Evolutionary conservation across 2,329 filamentous ascomycete species (phyloP), one percentile per base, ranked within the genome.

Genomic region (Colletotrichum sp.): DNA sequence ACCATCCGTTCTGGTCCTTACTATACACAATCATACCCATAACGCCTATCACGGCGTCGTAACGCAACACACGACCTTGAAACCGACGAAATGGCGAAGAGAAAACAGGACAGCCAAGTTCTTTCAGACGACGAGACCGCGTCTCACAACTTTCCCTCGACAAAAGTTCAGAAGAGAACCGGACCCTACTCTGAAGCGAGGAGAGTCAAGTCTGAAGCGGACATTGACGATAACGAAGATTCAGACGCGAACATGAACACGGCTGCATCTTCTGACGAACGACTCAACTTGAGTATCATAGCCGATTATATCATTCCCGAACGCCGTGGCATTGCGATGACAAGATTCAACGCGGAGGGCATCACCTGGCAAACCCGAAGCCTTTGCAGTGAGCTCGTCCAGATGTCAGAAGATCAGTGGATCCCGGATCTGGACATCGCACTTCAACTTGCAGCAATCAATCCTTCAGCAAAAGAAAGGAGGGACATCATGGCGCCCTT

Each of bases 261-360:
- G 18, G 0, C 0, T 3, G 38, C 38, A 43, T 43, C 18, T 2
- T 43, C 38, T 43, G 38, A 43, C 38, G 9, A 43, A 43, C 38
- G 38, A n/a, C 38, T 43, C 38, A 43, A 12, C 38, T 18, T 43
- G 18, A 7, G 38, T n/a, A n/a, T 43, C 38, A 43, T n/a, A 43
- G 38, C 38, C 38, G 5, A 43, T n/a, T 0, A 2, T 4, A n/a
- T 43, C 9, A 2, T 43, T 18, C 0, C 38, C 12, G 3, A 43
- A 1, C 1, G 18, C 1, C 38, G 38, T 11, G 18, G 38, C 38
- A n/a, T 11, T 11, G 8, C 8, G 8, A 3, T 1, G 38, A 43
- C 38, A 43, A 3, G 38, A 43, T 0, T 5, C 11, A 43, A 11
- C 8, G 38, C 38, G 16, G 38, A 43, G 18, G 18, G 12, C 8